Evolutionary conservation across 2,329 filamentous ascomycete species (phyloP), one percentile per base, ranked within the genome.

Genomic region (Ophiostoma ips): DNA sequence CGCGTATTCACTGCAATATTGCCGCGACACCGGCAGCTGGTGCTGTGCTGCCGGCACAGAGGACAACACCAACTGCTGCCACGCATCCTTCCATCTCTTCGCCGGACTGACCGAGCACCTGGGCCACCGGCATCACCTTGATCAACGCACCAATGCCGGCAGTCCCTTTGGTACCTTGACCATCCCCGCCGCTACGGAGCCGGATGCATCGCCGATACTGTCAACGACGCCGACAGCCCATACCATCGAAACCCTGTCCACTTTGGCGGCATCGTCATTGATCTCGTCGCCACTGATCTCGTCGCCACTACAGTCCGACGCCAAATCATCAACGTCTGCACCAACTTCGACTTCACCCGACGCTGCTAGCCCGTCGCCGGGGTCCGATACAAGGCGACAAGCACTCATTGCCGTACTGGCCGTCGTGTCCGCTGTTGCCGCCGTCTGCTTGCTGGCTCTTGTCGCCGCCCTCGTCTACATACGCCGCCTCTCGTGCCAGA

Each of bases 51-150:
- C 15, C 3, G 11, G 33, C 11, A 11, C 33, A 18, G 56, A 50
- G 16, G 34, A 9, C n/a, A 52, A 52, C 48, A 55, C 48, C 49
- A 58, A 53, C 51, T 59, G 58, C 40, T 58, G 54, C 13, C 10
- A 4, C 33, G 33, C 10, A 11, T 15, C 33, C 10, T 12, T 34
- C 13, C 33, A 4, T 4, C 33, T 34, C 10, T 9, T 8, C 8
- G n/a, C n/a, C n/a, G n/a, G n/a, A n/a, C n/a, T n/a, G n/a, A n/a
- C n/a, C n/a, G n/a, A n/a, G n/a, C 24, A 28, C 24, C 24, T 8
- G 8, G 24, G 8, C 8, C 24, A 28, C 8, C 24, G 24, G 8
- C 24, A 8, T 28, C 24, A 28, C 24, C 24, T 28, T 8, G 24
- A 28, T 8, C 24, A 21, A 8, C 41, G 24, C n/a, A 24, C n/a